Conservation (phyloP, 441 rosid genomes). For the Mallotus japonicus region DNA sequence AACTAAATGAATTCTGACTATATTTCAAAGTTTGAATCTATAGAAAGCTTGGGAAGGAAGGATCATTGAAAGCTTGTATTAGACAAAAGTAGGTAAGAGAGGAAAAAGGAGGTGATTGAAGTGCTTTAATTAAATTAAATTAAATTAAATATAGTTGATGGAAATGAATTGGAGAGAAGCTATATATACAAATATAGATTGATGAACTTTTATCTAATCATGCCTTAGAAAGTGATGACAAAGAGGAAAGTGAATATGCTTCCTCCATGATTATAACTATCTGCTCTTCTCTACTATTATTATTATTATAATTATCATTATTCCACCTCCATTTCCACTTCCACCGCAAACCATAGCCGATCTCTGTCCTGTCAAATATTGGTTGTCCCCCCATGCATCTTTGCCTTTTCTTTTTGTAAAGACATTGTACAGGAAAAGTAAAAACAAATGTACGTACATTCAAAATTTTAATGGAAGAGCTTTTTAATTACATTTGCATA, state of each 20-base stretch:
- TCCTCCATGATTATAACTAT: constrained; percentile 59
- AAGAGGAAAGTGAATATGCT: constrained; percentile 77
- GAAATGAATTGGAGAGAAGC: constrained; percentile 23
- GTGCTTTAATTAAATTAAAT: no score
- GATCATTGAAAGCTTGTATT: constrained; percentile 17
- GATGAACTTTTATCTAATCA: constrained; percentile 69
- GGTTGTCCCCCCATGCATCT: constrained; percentile 18
- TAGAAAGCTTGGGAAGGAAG: constrained; percentile 46
- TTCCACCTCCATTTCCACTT: constrained; percentile 54
- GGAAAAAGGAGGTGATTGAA: constrained; percentile 11
- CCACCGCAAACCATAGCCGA: constrained; percentile 52
- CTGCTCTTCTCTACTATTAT: constrained; percentile 37
- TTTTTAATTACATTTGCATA: constrained; percentile 12
- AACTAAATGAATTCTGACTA: no score
- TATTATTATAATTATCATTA: constrained; percentile 20
- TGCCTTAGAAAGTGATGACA: constrained; percentile 87
- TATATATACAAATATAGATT: constrained; percentile 29
- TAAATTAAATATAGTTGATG: neutral
- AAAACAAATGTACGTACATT: constrained; percentile 4
- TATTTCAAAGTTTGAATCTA: neutral
- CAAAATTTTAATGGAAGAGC: constrained; percentile 26
- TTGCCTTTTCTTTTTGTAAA: constrained; percentile 18
- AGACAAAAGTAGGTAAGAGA: constrained; percentile 16
- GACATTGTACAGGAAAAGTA: neutral
- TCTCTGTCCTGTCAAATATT: constrained; percentile 43